Percentiles rank a stretch among this genome's conserved stretches.
Conservation (phyloP, 768 basidiomycete species). For the Leccinum disarticulatum region DNA sequence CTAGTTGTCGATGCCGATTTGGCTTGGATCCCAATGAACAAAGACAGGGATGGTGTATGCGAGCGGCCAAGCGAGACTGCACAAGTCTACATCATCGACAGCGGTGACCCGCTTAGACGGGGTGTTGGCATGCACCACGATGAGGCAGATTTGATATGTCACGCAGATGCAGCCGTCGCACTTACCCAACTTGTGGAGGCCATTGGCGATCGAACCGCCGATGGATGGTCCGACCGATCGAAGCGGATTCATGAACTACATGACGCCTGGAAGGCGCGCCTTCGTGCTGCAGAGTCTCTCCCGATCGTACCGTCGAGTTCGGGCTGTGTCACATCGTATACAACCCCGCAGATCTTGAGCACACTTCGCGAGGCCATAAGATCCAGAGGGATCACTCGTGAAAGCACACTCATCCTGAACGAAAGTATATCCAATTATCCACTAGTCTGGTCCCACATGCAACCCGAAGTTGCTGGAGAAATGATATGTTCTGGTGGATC, state of each 20-base stretch:
- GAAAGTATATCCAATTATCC: conserved; percentile 62
- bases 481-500: conserved; percentile 61
- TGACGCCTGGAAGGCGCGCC: conserved; percentile 24
- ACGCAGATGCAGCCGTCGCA: conserved; percentile 54
- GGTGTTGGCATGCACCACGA: conserved; percentile 47
- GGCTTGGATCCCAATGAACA: conserved; percentile 59
- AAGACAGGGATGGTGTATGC: conserved; percentile 30
- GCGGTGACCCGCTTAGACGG: conserved; percentile 59
- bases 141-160: conserved; percentile 57
- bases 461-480: conserved; percentile 48
- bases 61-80: conserved; percentile 42
- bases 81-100: conserved; percentile 58
- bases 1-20: conserved; percentile 63
- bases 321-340: conserved; percentile 21
- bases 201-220: conserved; percentile 6
- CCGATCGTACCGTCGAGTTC: conserved; percentile 18
- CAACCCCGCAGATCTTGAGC: conserved; percentile 50
- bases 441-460: conserved; percentile 57
- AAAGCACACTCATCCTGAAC: conserved; percentile 51
- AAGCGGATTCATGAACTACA: conserved; percentile 24
- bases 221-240: conserved; percentile 14
- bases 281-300: conserved; percentile 36
- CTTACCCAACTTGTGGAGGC: conserved; percentile 45
- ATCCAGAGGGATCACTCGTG: conserved; percentile 35
- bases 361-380: conserved; percentile 44